Conservation (phyloP, 768 basidiomycete genomes). For the Hypholoma fasciculare region DNA sequence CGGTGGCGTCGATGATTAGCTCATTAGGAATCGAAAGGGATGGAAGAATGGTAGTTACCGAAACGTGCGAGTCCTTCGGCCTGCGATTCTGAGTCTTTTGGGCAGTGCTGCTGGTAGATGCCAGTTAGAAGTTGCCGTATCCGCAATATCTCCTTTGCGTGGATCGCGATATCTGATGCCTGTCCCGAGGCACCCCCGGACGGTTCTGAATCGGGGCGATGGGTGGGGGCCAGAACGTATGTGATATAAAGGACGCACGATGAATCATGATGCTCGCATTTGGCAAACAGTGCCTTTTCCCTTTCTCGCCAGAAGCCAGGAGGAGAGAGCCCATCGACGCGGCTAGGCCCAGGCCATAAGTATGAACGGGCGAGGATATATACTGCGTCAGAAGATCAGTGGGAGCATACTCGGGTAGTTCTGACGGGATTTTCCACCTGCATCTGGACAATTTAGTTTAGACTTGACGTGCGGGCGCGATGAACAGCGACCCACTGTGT, state of each 20-base stretch:
- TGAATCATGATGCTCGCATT: conserved; percentile 99
- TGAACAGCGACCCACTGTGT: conserved; percentile 67
- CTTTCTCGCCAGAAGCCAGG: conserved; percentile 87
- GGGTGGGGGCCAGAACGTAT: conserved; percentile 10
- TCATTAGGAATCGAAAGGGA: conserved; percentile 12
- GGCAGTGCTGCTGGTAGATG: conserved; percentile 90
- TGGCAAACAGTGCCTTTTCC: conserved; percentile 89
- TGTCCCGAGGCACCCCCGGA: conserved; percentile 96
- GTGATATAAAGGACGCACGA: conserved; percentile 50
- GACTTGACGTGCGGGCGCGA: not conserved
- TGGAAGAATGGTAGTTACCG: conserved; percentile 46
- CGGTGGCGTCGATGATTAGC: conserved; percentile 22
- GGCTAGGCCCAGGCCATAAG: conserved; percentile 94
- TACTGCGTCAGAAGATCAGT: conserved; percentile 52
- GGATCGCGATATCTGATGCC: conserved; percentile 96
- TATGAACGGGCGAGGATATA: conserved; percentile 92
- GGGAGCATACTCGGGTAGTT: conserved; percentile 6
- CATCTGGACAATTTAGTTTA: conserved; percentile 48
- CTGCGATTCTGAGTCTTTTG: conserved; percentile 59
- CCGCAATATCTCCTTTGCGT: conserved; percentile 93
- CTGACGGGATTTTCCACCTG: conserved; percentile 48
- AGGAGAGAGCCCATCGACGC: conserved; percentile 96
- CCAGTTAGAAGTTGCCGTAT: conserved; percentile 80
- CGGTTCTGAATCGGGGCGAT: conserved; percentile 63
- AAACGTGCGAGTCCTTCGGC: conserved; percentile 73